Evolutionary conservation across 2,329 filamentous ascomycete genomes (phyloP).

Genomic region (Aspergillus novofumigatus): DNA sequence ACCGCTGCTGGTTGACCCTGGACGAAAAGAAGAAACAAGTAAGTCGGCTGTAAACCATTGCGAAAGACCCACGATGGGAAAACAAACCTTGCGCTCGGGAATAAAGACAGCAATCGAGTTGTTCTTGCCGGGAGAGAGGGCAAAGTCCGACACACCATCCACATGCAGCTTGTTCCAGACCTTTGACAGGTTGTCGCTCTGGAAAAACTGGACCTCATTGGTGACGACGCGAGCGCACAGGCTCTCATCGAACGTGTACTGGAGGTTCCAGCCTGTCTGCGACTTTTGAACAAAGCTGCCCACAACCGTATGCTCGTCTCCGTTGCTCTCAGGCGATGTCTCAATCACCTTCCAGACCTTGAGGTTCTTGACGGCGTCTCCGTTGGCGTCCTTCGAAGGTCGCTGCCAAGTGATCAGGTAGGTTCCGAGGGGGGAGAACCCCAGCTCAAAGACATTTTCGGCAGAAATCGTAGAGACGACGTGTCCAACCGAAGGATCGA

Average conservation of each 20-base stretch:
- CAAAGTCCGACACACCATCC: slow-evolving; percentile 86
- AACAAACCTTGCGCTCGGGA: slow-evolving; percentile 82
- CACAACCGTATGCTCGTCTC: slow-evolving; percentile 65
- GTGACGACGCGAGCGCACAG: slow-evolving; percentile 91
- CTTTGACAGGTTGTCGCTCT: slow-evolving; percentile 76
- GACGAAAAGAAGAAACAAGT: slow-evolving; percentile 2
- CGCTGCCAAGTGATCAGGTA: slow-evolving; percentile 97
- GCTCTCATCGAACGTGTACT: slow-evolving; percentile 90
- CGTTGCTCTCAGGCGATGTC: slow-evolving; percentile 48
- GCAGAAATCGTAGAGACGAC: slow-evolving; percentile 71
- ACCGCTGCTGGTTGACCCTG: slow-evolving; percentile 90
- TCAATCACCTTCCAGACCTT: slow-evolving; percentile 91
- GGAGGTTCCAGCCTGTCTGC: slow-evolving; percentile 93
- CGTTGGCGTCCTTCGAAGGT: slow-evolving; percentile 84
- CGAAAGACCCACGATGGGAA: not conserved
- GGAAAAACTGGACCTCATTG: slow-evolving; percentile 97
- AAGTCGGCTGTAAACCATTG: not conserved
- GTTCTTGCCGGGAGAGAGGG: slow-evolving; percentile 81
- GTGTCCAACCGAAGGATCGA: slow-evolving; percentile 74
- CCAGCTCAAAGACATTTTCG: slow-evolving; percentile 85
- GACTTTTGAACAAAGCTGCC: slow-evolving; percentile 94
- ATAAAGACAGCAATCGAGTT: slow-evolving; percentile 93
- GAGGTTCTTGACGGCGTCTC: slow-evolving; percentile 90
- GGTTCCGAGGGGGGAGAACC: slow-evolving; percentile 87
- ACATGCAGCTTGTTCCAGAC: slow-evolving; percentile 95